Evolutionary conservation across 1,139 yeast species (phyloP).

Genomic region (Wickerhamiella infanticola): DNA sequence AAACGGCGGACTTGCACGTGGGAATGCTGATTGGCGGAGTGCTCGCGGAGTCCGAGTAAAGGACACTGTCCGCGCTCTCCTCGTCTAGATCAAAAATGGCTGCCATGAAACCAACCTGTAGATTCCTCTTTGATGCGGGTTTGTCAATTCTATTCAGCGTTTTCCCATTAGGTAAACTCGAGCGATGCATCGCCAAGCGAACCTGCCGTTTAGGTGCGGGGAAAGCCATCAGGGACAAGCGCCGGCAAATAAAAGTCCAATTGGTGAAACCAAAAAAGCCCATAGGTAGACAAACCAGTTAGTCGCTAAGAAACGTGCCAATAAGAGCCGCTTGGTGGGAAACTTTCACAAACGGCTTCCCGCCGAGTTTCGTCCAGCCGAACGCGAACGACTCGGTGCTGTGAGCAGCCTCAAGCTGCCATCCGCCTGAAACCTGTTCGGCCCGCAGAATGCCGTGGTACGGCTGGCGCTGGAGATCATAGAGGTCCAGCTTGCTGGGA

Average conservation of each 20-base stretch:
- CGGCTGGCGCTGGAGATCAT: background rate
- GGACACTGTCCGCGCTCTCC: background rate
- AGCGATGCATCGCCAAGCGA: too few species aligned
- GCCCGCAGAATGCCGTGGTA: slow-evolving; percentile 1
- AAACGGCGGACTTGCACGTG: background rate
- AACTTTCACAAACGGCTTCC: background rate
- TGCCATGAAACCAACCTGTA: background rate
- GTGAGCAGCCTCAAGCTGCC: slow-evolving; percentile 1
- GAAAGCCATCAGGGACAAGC: background rate
- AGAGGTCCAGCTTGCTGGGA: background rate
- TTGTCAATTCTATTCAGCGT: too few species aligned
- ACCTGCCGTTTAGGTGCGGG: background rate
- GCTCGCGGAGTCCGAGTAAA: background rate
- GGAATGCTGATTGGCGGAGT: background rate
- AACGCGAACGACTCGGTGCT: slow-evolving; percentile 1
- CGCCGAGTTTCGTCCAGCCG: background rate
- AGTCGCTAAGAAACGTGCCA: background rate
- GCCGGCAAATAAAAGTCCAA: too few species aligned
- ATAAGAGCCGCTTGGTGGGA: background rate
- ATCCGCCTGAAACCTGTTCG: background rate
- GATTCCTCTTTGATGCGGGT: too few species aligned
- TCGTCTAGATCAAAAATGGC: slow-evolving; percentile 1
- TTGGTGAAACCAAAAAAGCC: background rate
- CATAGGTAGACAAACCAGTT: too few species aligned
- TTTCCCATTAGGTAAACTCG: too few species aligned